Conservation (phyloP, 1,284 basidiomycete genomes). For the Cutaneotrichosporon spelunceum region DNA sequence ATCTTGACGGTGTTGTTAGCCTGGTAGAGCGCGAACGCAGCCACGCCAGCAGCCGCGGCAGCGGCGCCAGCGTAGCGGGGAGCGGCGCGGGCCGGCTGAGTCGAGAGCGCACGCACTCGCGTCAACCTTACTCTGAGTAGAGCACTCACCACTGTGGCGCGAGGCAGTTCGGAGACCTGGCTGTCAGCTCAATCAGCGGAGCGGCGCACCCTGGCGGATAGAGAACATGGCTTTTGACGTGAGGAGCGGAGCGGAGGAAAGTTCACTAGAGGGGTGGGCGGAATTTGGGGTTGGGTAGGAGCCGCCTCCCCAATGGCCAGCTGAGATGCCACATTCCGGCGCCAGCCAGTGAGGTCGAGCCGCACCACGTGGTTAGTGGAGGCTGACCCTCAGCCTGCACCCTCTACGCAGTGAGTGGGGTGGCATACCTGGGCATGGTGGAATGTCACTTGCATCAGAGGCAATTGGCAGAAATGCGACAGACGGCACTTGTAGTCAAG, state of each 20-base stretch:
- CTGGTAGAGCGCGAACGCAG: conserved; percentile 41
- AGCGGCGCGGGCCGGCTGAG: conserved; percentile 33
- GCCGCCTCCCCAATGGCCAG: background rate
- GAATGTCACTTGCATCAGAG: too few relatives aligned
- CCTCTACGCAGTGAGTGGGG: too few relatives aligned
- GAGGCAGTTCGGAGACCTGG: conserved; percentile 47
- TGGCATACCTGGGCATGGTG: too few relatives aligned
- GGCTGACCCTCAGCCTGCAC: too few relatives aligned
- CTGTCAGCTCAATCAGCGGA: background rate
- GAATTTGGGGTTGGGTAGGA: background rate
- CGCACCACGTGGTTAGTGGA: background rate
- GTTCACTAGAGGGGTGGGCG: background rate
- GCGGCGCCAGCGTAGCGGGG: conserved; percentile 30
- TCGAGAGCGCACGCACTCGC: conserved; percentile 42
- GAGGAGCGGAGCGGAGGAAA: background rate
- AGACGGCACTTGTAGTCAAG: too few relatives aligned
- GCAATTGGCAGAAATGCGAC: too few relatives aligned
- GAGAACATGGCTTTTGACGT: conserved; percentile 34
- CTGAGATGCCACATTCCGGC: conserved; percentile 1
- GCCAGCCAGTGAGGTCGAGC: background rate
- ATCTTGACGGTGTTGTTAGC: conserved; percentile 34
- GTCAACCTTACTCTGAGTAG: background rate
- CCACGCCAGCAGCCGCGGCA: conserved; percentile 33
- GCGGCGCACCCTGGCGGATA: conserved; percentile 38
- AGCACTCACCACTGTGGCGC: conserved; percentile 41